These are phyloP conservation scores for Flueggea neowawraea DNA, from an alignment of 441 rosid species.

Conservation along the genomic window DNA sequence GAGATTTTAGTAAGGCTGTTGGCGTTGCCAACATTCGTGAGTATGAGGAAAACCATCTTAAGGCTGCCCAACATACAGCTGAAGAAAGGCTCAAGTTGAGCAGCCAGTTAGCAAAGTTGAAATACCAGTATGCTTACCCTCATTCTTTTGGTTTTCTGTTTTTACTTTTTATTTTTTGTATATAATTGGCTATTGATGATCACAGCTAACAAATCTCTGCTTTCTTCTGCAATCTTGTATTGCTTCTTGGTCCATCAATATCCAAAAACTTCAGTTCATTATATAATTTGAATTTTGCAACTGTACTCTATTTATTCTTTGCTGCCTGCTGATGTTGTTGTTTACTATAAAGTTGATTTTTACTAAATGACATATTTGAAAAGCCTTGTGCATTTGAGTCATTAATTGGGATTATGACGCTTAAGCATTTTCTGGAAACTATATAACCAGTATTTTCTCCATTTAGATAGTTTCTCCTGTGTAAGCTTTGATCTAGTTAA, in stretches of 20 bases:
- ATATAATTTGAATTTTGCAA: slow-evolving; percentile 3
- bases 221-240: background rate
- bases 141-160: slow-evolving; percentile 6
- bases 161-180: background rate
- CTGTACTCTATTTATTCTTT: slow-evolving; percentile 2
- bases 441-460: background rate
- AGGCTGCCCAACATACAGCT: slow-evolving; percentile 86
- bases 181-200: background rate
- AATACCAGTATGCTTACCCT: slow-evolving; percentile 80
- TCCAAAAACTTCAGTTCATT: slow-evolving; percentile 1
- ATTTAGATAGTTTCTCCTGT: background rate
- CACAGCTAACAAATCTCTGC: background rate
- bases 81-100: slow-evolving; percentile 93
- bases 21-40: slow-evolving; percentile 96
- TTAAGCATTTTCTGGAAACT: too few species aligned
- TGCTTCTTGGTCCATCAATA: background rate
- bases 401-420: background rate
- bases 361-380: background rate
- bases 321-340: background rate
- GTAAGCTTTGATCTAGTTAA: background rate
- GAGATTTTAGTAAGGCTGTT: slow-evolving; percentile 76
- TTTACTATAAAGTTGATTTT: background rate
- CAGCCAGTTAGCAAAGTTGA: slow-evolving; percentile 94
- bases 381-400: background rate
- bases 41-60: slow-evolving; percentile 96